phyloP scores from a whole-genome alignment of 768 basidiomycete genomes.

The Auricularia auricula-judae region DNA sequence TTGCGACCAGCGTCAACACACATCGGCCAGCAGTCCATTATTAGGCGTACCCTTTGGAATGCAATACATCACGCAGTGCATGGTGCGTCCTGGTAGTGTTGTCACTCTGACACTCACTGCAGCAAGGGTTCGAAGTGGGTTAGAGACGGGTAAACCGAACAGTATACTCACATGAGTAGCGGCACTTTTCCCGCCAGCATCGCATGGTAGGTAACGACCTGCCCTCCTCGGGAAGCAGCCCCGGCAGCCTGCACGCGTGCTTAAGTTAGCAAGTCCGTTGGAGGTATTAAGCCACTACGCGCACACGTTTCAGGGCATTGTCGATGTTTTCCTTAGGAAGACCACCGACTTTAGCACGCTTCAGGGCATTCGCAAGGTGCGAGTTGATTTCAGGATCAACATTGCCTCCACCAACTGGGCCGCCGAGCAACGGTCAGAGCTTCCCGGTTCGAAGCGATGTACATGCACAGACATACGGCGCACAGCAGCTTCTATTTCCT shows the following conservation, averaged over 20 bases:
- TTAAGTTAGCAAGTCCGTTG: not conserved
- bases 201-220: conserved; percentile 47
- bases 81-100: conserved; percentile 53
- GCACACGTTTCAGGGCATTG: conserved; percentile 45
- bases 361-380: conserved; percentile 42
- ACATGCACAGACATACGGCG: conserved; percentile 32
- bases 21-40: not conserved
- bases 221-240: conserved; percentile 20
- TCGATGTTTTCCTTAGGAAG: conserved; percentile 64
- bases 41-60: conserved; percentile 32
- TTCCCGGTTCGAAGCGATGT: not conserved
- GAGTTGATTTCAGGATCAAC: conserved; percentile 42
- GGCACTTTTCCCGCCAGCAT: conserved; percentile 49
- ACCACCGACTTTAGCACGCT: conserved; percentile 42
- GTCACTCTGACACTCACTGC: conserved; percentile 51
- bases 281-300: not conserved
- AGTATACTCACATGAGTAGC: conserved; percentile 40
- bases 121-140: conserved; percentile 11
- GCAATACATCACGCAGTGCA: conserved; percentile 42
- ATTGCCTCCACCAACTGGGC: conserved; percentile 40
- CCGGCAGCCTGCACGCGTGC: conserved; percentile 30
- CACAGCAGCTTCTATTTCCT: conserved; percentile 57
- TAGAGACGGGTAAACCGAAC: not conserved
- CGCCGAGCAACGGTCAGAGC: not conserved
- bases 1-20: not conserved